Evolutionary conservation across 352 stramenopile genomes (phyloP).

Genomic region (Pythium aristosporum): DNA sequence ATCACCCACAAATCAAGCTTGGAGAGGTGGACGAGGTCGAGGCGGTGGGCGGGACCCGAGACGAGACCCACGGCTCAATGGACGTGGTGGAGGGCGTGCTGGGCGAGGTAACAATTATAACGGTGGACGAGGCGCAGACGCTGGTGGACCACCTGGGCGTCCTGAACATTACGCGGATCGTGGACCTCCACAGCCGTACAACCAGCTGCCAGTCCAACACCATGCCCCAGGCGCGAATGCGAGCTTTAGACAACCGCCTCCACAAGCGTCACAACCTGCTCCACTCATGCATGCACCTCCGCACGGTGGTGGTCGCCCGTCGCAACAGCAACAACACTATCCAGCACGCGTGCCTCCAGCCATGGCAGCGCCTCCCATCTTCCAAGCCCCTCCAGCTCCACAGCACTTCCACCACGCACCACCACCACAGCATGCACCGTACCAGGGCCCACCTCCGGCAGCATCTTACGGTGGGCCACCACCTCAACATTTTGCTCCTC

Average conservation of each 20-base stretch:
- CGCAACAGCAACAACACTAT: not conserved
- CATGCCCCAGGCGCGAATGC: constrained; percentile 3
- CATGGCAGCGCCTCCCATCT: not conserved
- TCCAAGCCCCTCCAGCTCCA: constrained; percentile 3
- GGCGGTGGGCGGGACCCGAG: constrained; percentile 9
- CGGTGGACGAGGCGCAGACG: constrained; percentile 1
- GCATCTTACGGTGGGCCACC: not conserved
- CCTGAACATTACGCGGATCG: not conserved
- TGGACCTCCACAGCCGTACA: not conserved
- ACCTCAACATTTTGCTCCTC: no score
- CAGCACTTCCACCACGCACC: constrained; percentile 3
- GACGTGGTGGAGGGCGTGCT: constrained; percentile 11
- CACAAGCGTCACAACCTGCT: not conserved
- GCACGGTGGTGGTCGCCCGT: not conserved
- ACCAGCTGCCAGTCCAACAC: constrained; percentile 1
- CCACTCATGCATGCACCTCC: not conserved
- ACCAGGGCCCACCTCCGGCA: constrained; percentile 8
- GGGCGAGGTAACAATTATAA: not conserved
- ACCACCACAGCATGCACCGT: constrained; percentile 1
- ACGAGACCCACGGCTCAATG: constrained; percentile 17
- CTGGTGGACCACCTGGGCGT: not conserved
- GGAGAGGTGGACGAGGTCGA: constrained; percentile 16
- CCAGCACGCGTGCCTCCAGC: not conserved
- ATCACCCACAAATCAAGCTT: constrained; percentile 20
- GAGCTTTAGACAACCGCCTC: constrained; percentile 1